A percentile compares a stretch with the other conserved stretches of the same genome.
Conservation (phyloP, 495 filamentous ascomycete genomes). For the Tetracladium setigerum region DNA sequence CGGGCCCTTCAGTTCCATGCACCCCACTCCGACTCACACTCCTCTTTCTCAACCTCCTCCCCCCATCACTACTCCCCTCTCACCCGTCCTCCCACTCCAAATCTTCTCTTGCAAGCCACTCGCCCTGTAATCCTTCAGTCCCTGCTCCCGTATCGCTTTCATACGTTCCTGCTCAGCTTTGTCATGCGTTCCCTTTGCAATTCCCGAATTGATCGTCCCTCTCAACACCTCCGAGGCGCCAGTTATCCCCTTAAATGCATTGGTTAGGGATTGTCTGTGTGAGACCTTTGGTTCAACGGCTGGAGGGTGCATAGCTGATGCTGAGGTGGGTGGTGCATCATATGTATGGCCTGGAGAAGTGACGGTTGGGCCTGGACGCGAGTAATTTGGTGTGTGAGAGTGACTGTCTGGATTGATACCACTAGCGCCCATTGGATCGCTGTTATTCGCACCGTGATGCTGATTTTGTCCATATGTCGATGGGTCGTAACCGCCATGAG, state of each 20-base stretch:
- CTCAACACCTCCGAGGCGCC: conserved; percentile 14
- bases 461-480: no score
- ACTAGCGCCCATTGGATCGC: no score
- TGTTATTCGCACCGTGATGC: no score
- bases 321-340: not conserved
- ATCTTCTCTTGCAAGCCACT: conserved; percentile 11
- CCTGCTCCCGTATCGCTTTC: conserved; percentile 7
- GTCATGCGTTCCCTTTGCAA: conserved; percentile 10
- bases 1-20: conserved; percentile 14
- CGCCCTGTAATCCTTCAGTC: conserved; percentile 7
- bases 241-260: conserved; percentile 5
- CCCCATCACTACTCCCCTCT: conserved; percentile 8
- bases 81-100: not conserved
- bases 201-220: conserved; percentile 7
- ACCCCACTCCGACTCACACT: conserved; percentile 6
- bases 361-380: not conserved
- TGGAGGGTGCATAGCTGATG: not conserved
- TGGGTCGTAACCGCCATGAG: no score
- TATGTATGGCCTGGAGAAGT: not conserved
- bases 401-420: not conserved
- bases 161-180: conserved; percentile 11
- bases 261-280: not conserved
- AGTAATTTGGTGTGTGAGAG: conserved; percentile 5
- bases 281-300: not conserved
- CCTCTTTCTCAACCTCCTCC: not conserved